These are phyloP conservation scores for Picochlorum sp. DNA, from an alignment of 139 green algal species.

Conservation along the genomic window DNA sequence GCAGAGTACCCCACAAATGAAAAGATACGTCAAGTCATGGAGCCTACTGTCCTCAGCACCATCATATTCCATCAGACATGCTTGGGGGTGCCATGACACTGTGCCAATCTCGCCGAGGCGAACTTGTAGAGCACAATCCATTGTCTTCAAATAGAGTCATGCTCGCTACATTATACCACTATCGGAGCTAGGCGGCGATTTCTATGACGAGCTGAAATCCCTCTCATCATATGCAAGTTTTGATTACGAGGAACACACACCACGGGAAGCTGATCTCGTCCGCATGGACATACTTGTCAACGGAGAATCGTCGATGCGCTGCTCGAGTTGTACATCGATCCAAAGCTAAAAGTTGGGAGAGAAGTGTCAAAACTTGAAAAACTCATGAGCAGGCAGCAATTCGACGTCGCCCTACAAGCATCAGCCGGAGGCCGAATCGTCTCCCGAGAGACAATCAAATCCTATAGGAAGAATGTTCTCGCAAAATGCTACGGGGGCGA, in stretches of 20 bases:
- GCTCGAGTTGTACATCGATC: conserved; percentile 66
- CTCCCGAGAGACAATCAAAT: conserved; percentile 67
- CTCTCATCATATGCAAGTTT: conserved; percentile 76
- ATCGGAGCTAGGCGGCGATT: conserved; percentile 70
- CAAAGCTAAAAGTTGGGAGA: conserved; percentile 39
- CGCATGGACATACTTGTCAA: conserved; percentile 88
- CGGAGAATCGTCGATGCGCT: conserved; percentile 73
- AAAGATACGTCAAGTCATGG: conserved; percentile 35
- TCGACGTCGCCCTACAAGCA: conserved; percentile 72
- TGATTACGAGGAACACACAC: conserved; percentile 79
- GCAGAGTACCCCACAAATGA: conserved; percentile 55
- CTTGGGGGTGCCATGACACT: conserved; percentile 72
- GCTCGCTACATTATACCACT: conserved; percentile 67
- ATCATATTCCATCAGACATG: conserved; percentile 67
- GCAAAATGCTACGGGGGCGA: conserved; percentile 95
- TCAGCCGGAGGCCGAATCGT: conserved; percentile 54
- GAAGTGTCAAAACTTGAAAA: conserved; percentile 50
- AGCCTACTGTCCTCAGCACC: conserved; percentile 85
- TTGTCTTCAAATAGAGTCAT: conserved; percentile 32
- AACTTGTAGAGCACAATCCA: conserved; percentile 59
- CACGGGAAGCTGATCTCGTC: conserved; percentile 59
- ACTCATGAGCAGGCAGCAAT: conserved; percentile 67
- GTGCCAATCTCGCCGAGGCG: conserved; percentile 47
- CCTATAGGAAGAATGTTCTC: conserved; percentile 93
- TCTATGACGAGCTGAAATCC: conserved; percentile 84